A percentile compares a stretch with the other conserved stretches of the same genome.
phyloP scores from a whole-genome alignment of 768 basidiomycete species.

The Sistotremastrum niveocremeum region DNA sequence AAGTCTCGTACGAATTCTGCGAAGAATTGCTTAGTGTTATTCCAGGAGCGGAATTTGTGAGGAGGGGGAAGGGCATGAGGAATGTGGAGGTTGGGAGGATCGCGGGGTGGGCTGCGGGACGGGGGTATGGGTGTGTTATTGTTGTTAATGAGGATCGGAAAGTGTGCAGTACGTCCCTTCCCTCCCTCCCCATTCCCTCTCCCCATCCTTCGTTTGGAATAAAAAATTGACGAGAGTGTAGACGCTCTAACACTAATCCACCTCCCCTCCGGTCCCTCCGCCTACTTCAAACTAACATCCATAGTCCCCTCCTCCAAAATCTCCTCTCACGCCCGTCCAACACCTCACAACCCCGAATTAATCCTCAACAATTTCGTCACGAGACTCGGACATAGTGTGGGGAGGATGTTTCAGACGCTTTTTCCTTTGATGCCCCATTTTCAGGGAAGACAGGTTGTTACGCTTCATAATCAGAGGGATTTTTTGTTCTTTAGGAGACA shows the following conservation, averaged over 20 bases:
- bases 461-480: constrained; percentile 93
- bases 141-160: constrained; percentile 96
- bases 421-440: constrained; percentile 95
- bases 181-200: not conserved
- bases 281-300: constrained; percentile 89
- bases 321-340: constrained; percentile 63
- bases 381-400: constrained; percentile 82
- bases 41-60: constrained; percentile 83
- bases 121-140: constrained; percentile 78
- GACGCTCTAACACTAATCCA: constrained; percentile 89
- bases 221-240: too few species aligned
- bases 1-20: constrained; percentile 81
- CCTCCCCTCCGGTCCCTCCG: constrained; percentile 85
- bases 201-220: constrained; percentile 4
- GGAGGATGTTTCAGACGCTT: constrained; percentile 90
- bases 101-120: constrained; percentile 82
- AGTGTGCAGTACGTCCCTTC: constrained; percentile 61
- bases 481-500: constrained; percentile 96
- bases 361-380: constrained; percentile 93
- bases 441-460: constrained; percentile 92
- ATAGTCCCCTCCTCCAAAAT: constrained; percentile 37
- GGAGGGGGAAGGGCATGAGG: constrained; percentile 71
- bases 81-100: constrained; percentile 81
- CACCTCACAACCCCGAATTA: constrained; percentile 88
- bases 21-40: constrained; percentile 83